Conservation (phyloP, 169 alveolate genomes). For the Perkinsus marinus region DNA sequence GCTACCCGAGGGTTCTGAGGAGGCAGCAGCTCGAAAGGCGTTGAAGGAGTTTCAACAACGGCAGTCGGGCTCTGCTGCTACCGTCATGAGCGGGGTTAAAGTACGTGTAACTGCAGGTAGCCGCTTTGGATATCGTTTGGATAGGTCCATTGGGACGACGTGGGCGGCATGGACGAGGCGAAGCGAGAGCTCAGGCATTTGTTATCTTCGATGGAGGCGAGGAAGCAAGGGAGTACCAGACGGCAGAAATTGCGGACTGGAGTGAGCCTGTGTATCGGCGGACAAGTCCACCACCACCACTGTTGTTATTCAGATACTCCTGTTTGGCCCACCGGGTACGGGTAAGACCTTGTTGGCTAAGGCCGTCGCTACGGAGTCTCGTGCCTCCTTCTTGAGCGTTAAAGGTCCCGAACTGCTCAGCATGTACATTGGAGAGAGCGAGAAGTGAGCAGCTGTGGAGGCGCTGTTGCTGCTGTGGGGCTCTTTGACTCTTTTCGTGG, state of each 20-base stretch:
- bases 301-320: conserved; percentile 51
- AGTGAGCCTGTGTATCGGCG: not conserved
- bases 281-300: too few relatives aligned
- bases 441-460: conserved; percentile 14
- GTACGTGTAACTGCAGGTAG: not conserved
- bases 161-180: conserved; percentile 70
- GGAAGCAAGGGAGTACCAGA: not conserved
- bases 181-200: conserved; percentile 51
- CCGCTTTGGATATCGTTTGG: not conserved
- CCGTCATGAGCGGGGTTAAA: not conserved
- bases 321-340: conserved; percentile 95
- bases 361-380: conserved; percentile 74
- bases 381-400: conserved; percentile 58
- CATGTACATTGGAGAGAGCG: conserved; percentile 76
- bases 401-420: conserved; percentile 76
- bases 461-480: too few relatives aligned
- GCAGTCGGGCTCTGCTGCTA: not conserved
- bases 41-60: not conserved
- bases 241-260: not conserved
- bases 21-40: not conserved
- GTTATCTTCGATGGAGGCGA: conserved; percentile 36
- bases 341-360: conserved; percentile 91
- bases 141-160: conserved; percentile 59
- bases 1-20: not conserved
- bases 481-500: too few relatives aligned